These are phyloP conservation scores for Chaetoceros muelleri DNA, from an alignment of 108 stramenopile genomes.

Conservation along the genomic window DNA sequence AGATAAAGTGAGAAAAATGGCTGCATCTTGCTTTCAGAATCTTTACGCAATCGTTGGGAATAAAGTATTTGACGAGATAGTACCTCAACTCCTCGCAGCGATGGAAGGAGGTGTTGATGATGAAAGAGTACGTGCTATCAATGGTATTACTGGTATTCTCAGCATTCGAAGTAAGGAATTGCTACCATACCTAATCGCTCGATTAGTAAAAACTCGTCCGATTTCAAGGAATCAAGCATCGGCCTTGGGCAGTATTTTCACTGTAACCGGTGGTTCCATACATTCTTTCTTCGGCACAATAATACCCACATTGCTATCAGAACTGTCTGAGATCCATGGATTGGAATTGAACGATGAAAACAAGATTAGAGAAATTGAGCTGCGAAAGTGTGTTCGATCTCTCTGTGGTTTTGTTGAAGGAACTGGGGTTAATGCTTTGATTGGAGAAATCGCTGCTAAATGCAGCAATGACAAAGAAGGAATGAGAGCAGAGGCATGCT, in stretches of 20 bases:
- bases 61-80: conserved; percentile 83
- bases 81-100: conserved; percentile 84
- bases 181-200: conserved; percentile 89
- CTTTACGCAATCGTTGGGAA: conserved; percentile 83
- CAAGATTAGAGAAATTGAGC: conserved; percentile 33
- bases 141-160: conserved; percentile 89
- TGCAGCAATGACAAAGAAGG: conserved; percentile 62
- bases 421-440: conserved; percentile 70
- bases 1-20: conserved; percentile 75
- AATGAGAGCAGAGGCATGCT: conserved; percentile 64
- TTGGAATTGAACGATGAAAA: conserved; percentile 36
- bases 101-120: conserved; percentile 60
- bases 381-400: conserved; percentile 50
- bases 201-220: conserved; percentile 60
- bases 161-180: conserved; percentile 86
- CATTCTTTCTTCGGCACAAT: conserved; percentile 75
- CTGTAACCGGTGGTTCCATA: conserved; percentile 75
- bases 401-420: conserved; percentile 55
- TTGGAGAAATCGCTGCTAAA: conserved; percentile 65
- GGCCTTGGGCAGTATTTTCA: conserved; percentile 83
- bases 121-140: conserved; percentile 73
- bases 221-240: conserved; percentile 76
- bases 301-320: conserved; percentile 56
- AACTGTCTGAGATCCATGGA: conserved; percentile 49
- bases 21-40: conserved; percentile 90